Evolutionary conservation across 768 basidiomycete species (phyloP).

Genomic region (Leccinum rimulosum): DNA sequence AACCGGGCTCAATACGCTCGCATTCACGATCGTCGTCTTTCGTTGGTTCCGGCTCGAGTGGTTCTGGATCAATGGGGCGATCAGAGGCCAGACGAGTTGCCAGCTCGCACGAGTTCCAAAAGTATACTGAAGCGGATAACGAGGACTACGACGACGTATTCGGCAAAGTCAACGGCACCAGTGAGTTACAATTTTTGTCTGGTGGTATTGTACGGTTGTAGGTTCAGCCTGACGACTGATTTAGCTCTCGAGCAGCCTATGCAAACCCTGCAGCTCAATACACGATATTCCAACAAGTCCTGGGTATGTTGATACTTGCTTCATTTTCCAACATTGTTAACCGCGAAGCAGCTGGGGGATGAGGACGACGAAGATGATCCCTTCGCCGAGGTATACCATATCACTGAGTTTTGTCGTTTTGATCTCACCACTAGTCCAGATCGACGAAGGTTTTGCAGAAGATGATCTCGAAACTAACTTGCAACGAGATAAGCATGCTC

Average conservation of each 20-base stretch:
- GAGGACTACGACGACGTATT: slow-evolving; percentile 97
- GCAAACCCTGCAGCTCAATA: slow-evolving; percentile 81
- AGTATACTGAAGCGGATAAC: slow-evolving; percentile 85
- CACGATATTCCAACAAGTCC: slow-evolving; percentile 82
- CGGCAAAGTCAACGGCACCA: slow-evolving; percentile 65
- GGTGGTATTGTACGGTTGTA: neutral
- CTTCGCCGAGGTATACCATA: slow-evolving; percentile 74
- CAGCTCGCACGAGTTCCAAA: slow-evolving; percentile 67
- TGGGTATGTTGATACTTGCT: slow-evolving; percentile 52
- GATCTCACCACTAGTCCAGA: slow-evolving; percentile 41
- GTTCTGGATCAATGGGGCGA: slow-evolving; percentile 58
- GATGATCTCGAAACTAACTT: slow-evolving; percentile 91
- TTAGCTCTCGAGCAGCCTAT: slow-evolving; percentile 56
- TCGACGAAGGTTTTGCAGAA: slow-evolving; percentile 90
- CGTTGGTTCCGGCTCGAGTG: slow-evolving; percentile 39
- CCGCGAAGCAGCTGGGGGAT: slow-evolving; percentile 58
- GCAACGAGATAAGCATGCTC: slow-evolving; percentile 89
- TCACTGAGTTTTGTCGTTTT: neutral
- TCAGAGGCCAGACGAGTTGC: slow-evolving; percentile 56
- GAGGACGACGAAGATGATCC: slow-evolving; percentile 93
- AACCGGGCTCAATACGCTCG: slow-evolving; percentile 32
- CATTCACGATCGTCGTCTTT: slow-evolving; percentile 64
- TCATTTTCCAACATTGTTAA: neutral
- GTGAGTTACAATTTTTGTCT: slow-evolving; percentile 42
- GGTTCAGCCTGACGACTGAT: slow-evolving; percentile 18